Evolutionary conservation across 441 rosid genomes (phyloP), one percentile per base, ranked within the genome.

Genomic region (Croton setiger): DNA sequence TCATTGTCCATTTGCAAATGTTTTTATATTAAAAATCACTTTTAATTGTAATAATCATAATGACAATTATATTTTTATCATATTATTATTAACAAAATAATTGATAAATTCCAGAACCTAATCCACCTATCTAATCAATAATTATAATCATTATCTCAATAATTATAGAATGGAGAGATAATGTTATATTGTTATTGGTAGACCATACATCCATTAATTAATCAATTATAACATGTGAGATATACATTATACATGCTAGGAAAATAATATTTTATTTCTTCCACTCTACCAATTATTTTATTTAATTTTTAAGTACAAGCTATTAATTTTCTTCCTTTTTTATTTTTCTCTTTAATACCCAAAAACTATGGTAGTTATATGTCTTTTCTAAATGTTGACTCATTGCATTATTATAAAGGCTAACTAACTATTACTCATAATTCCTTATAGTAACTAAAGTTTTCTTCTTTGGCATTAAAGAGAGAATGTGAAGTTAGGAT

Each of bases 161-260:
- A 72, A 68, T 48, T 76, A 69, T 61, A 52, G 10, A 44, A 74
- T 37, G 64, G 43, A 55, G 59, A 65, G 59, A 65, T 62, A 47
- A 68, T 70, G 65, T 15, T 69, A 33, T 65, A 35, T 67, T 53
- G 51, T 43, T 58, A 65, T 66, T 60, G 79, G 82, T 71, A 57
- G 81, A 65, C 74, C 36, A 68, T 23, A 70, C 9, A 75, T 71
- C 79, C 68, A 66, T 66, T 68, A 45, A 55, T 21, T 74, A 68
- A 63, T 66, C 68, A 51, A 60, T 36, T 21, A 68, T 66, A 11
- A 48, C 23, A 44, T 66, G 59, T 52, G 45, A 36, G 51, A 61
- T 65, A 53, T 63, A 47, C 17, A n/a, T n/a, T n/a, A n/a, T n/a
- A n/a, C n/a, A n/a, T n/a, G n/a, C n/a, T n/a, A n/a, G n/a, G n/a